phyloP scores from a whole-genome alignment of 148 eudicot genomes.

The Rhododendron kiyosumense region DNA sequence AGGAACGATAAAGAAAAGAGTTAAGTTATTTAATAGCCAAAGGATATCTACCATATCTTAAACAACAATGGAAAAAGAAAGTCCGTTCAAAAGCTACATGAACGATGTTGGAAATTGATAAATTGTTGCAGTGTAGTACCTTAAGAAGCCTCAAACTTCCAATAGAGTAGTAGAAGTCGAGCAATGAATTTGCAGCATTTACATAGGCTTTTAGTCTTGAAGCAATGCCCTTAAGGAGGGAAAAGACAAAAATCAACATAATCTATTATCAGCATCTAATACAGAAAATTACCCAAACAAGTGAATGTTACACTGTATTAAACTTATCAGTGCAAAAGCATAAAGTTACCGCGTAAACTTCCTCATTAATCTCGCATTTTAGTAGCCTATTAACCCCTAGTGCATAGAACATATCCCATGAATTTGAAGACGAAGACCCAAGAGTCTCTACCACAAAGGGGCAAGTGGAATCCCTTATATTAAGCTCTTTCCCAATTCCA shows the following conservation, averaged over 20 bases:
- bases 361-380: conserved; percentile 49
- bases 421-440: conserved; percentile 40
- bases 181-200: conserved; percentile 49
- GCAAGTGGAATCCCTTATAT: conserved; percentile 46
- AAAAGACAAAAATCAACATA: not conserved
- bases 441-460: conserved; percentile 43
- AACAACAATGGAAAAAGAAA: not conserved
- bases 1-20: too few relatives aligned
- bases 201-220: conserved; percentile 59
- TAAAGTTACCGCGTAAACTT: conserved; percentile 44
- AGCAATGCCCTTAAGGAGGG: conserved; percentile 39
- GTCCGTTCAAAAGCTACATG: not conserved
- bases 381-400: conserved; percentile 48
- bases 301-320: too few relatives aligned
- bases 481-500: conserved; percentile 47
- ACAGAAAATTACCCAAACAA: not conserved
- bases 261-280: not conserved
- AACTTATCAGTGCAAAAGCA: not conserved
- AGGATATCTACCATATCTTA: not conserved
- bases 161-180: conserved; percentile 62
- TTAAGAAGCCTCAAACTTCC: conserved; percentile 69
- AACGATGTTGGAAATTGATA: not conserved
- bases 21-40: not conserved
- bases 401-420: conserved; percentile 55
- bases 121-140: conserved; percentile 33